Evolutionary conservation across 2,329 filamentous ascomycete genomes (phyloP).

Genomic region (Apiospora phragmitis): DNA sequence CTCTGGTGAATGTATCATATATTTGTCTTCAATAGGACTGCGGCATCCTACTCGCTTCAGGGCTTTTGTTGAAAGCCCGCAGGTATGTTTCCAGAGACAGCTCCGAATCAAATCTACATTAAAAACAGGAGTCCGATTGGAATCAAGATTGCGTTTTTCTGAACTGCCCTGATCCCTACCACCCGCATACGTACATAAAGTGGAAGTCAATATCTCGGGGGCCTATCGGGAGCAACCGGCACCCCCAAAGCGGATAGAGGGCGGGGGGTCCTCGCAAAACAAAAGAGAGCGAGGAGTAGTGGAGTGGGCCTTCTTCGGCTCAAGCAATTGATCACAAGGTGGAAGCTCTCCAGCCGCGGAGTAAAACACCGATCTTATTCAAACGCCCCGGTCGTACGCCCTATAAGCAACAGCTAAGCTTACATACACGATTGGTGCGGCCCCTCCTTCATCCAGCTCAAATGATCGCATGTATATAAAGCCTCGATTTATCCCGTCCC

Average conservation of each 20-base stretch:
- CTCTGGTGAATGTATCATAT: background rate
- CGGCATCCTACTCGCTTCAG: background rate
- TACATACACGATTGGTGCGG: background rate
- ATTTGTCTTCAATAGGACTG: background rate
- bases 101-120: background rate
- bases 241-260: background rate
- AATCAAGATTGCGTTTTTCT: background rate
- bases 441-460: background rate
- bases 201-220: background rate
- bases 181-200: background rate
- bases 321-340: too few species aligned
- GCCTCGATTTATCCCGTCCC: background rate
- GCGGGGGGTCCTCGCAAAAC: background rate
- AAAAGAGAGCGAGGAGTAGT: background rate
- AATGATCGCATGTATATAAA: background rate
- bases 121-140: background rate
- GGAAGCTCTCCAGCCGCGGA: background rate
- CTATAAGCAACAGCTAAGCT: background rate
- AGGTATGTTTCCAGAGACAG: background rate
- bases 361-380: background rate
- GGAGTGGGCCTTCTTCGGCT: background rate
- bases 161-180: background rate
- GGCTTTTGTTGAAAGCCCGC: background rate
- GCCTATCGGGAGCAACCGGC: conserved; percentile 1
- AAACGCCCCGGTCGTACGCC: background rate